A percentile compares a stretch with the other conserved stretches of the same genome.
phyloP scores from a whole-genome alignment of 1,284 basidiomycete genomes.

The Schizophyllum commune region DNA sequence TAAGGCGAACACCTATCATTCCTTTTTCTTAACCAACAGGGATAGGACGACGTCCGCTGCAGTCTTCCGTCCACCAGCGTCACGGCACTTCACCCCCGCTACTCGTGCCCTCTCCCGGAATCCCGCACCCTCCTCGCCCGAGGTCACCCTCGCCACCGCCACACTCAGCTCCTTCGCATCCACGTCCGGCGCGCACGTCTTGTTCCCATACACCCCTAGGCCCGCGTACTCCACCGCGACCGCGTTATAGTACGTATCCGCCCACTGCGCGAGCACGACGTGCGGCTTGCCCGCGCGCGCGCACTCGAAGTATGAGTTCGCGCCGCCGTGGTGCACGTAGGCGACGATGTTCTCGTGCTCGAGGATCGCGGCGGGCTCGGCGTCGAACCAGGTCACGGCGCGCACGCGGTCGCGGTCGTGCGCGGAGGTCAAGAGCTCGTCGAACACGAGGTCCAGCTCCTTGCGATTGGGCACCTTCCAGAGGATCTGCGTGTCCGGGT shows the following conservation, averaged over 20 bases:
- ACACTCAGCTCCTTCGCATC: neutral
- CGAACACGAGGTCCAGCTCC: neutral
- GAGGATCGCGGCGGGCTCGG: neutral
- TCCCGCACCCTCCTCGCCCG: neutral
- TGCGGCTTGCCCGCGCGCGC: neutral
- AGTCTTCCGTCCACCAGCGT: neutral
- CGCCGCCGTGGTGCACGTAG: neutral
- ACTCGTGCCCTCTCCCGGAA: neutral
- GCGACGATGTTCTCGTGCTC: neutral
- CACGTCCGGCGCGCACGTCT: neutral
- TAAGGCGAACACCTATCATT: no score
- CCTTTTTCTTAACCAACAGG: neutral
- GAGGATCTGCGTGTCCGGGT: neutral
- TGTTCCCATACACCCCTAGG: neutral
- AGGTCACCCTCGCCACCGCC: neutral
- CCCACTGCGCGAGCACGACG: neutral
- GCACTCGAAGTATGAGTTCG: neutral
- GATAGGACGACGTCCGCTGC: neutral
- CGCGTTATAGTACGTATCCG: neutral
- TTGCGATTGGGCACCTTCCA: neutral
- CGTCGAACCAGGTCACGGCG: neutral
- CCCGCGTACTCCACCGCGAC: neutral
- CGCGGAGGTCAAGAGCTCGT: neutral
- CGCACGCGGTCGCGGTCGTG: neutral
- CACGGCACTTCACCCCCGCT: neutral